Percentiles rank a stretch among this genome's conserved stretches.
These are phyloP conservation scores for Xylariaceae sp. DNA, from an alignment of 2,329 filamentous ascomycete species.

Conservation along the genomic window DNA sequence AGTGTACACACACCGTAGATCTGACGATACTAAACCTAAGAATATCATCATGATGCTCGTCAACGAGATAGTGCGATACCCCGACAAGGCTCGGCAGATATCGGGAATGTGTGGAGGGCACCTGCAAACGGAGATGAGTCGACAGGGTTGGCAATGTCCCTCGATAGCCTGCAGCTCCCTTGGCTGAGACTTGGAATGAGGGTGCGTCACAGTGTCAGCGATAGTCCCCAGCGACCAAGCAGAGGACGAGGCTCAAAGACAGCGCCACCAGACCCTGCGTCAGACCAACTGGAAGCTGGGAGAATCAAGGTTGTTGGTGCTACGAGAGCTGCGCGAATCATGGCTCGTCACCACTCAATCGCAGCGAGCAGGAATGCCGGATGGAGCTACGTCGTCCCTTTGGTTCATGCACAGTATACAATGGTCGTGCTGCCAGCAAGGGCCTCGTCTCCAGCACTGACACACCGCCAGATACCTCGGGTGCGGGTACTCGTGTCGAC, in stretches of 20 bases:
- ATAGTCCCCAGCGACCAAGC: conserved; percentile 1
- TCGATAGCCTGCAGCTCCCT: conserved; percentile 16
- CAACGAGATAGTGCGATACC: conserved; percentile 25
- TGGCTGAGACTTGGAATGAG: conserved; percentile 12
- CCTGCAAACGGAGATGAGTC: conserved; percentile 12
- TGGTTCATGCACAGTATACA: conserved; percentile 30
- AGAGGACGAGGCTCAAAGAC: conserved; percentile 11
- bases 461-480: conserved; percentile 30
- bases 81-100: conserved; percentile 2
- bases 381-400: conserved; percentile 10
- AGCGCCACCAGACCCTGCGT: conserved; percentile 9
- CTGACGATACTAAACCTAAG: conserved; percentile 22
- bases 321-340: conserved; percentile 19
- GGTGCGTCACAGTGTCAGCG: conserved; percentile 15
- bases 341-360: too few relatives aligned
- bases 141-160: conserved; percentile 15
- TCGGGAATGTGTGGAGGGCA: conserved; percentile 2
- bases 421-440: conserved; percentile 21
- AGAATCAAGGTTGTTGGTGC: conserved; percentile 12
- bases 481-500: conserved; percentile 20
- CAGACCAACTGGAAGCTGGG: conserved; percentile 23
- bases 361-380: conserved; percentile 13
- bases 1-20: conserved; percentile 20
- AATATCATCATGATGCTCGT: conserved; percentile 23
- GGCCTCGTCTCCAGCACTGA: conserved; percentile 18